Percentiles rank a stretch among this genome's conserved stretches.
phyloP scores from a whole-genome alignment of 2,329 filamentous ascomycete species.

The Exutisphaerella laricina region DNA sequence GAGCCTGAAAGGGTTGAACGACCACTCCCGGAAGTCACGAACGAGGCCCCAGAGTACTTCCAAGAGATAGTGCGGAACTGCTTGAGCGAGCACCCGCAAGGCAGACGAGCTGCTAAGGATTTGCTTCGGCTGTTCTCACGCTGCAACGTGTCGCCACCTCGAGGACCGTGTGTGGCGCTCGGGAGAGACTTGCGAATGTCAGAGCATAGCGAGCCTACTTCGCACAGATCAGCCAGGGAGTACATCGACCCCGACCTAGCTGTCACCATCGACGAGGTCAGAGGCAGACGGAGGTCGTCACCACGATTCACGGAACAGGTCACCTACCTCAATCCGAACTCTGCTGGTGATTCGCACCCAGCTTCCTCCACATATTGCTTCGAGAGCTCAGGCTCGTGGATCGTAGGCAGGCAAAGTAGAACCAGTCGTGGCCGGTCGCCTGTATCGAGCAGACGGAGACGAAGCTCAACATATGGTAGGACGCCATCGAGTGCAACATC shows the following conservation, averaged over 20 bases:
- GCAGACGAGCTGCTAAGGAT: constrained; percentile 65
- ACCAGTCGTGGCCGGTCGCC: constrained; percentile 30
- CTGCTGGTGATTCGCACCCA: constrained; percentile 33
- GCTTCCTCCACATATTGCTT: constrained; percentile 41
- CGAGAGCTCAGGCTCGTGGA: constrained; percentile 42
- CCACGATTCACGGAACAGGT: constrained; percentile 20
- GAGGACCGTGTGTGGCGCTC: too few relatives aligned
- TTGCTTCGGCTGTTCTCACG: constrained; percentile 64
- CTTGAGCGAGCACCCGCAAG: constrained; percentile 66
- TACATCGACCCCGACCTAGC: constrained; percentile 45
- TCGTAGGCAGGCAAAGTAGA: constrained; percentile 32
- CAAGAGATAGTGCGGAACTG: constrained; percentile 69
- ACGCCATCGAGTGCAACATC: constrained; percentile 29
- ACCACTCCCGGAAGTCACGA: constrained; percentile 56
- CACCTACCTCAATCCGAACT: constrained; percentile 27
- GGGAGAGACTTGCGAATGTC: constrained; percentile 27
- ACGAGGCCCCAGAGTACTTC: constrained; percentile 72
- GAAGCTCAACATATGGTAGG: constrained; percentile 33
- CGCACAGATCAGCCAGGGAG: constrained; percentile 41
- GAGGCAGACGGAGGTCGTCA: constrained; percentile 19
- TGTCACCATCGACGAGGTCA: constrained; percentile 42
- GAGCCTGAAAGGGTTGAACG: constrained; percentile 77
- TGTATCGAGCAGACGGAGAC: constrained; percentile 29
- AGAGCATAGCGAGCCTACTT: constrained; percentile 35
- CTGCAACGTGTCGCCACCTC: constrained; percentile 9